Percentiles rank a stretch among this genome's conserved stretches.
These are phyloP conservation scores for Neofusicoccum kwambonambiense DNA, from an alignment of 2,329 filamentous ascomycete species.

Conservation along the genomic window DNA sequence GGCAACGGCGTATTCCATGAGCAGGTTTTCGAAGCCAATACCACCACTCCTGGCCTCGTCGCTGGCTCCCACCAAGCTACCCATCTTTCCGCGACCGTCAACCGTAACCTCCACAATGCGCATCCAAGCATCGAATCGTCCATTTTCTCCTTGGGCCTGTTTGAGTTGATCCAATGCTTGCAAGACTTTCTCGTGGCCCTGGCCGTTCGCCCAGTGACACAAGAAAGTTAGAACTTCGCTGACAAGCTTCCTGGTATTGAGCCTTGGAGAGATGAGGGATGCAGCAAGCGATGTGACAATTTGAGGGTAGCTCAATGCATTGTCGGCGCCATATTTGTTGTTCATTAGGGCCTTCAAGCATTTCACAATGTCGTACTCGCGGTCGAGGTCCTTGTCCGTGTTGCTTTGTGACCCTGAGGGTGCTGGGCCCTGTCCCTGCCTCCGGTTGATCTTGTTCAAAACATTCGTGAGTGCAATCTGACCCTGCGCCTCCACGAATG, in stretches of 20 bases:
- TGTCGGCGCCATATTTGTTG: slow-evolving; percentile 98
- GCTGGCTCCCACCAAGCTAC: slow-evolving; percentile 91
- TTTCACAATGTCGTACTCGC: slow-evolving; percentile 96
- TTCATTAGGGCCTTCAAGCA: slow-evolving; percentile 98
- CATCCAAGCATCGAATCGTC: slow-evolving; percentile 98
- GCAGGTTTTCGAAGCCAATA: slow-evolving; percentile 95
- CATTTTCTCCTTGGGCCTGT: slow-evolving; percentile 82
- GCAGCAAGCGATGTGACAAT: slow-evolving; percentile 84
- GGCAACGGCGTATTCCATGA: slow-evolving; percentile 98
- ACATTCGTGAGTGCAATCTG: slow-evolving; percentile 95
- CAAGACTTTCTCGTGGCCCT: slow-evolving; percentile 90
- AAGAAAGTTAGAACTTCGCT: slow-evolving; percentile 96
- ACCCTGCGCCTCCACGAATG: slow-evolving; percentile 95
- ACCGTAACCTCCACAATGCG: slow-evolving; percentile 95
- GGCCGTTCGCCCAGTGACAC: slow-evolving; percentile 86
- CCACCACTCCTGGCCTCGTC: slow-evolving; percentile 94
- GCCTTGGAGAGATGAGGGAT: slow-evolving; percentile 80
- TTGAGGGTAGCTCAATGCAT: slow-evolving; percentile 85
- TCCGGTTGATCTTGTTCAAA: slow-evolving; percentile 88
- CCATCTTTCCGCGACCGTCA: slow-evolving; percentile 97
- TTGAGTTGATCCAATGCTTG: slow-evolving; percentile 93
- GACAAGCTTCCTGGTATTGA: slow-evolving; percentile 90
- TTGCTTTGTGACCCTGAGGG: slow-evolving; percentile 53
- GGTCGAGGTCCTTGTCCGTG: slow-evolving; percentile 76
- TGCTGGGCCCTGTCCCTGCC: slow-evolving; percentile 71